A percentile compares a stretch with the other conserved stretches of the same genome.
Conservation (phyloP, 2,329 filamentous ascomycete genomes). For the Sporothrix protearum region DNA sequence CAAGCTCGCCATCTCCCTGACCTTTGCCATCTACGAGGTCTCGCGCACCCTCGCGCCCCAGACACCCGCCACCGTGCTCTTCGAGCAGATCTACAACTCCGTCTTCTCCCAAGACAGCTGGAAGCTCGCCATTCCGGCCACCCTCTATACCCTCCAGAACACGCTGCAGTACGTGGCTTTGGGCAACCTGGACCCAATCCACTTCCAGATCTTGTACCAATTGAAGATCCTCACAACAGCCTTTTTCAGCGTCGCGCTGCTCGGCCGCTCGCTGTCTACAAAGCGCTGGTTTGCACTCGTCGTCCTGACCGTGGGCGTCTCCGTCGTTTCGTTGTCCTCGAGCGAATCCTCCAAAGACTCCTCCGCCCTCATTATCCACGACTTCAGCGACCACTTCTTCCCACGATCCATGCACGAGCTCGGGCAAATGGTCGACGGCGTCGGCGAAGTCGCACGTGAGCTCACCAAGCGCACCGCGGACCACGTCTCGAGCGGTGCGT, state of each 20-base stretch:
- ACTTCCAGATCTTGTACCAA: constrained; percentile 91
- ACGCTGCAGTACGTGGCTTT: constrained; percentile 90
- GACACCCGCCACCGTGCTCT: constrained; percentile 74
- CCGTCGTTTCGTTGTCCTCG: constrained; percentile 76
- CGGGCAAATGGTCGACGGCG: constrained; percentile 57
- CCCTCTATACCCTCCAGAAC: constrained; percentile 87
- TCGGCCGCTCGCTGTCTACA: constrained; percentile 65
- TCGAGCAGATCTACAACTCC: constrained; percentile 71
- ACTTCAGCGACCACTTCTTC: constrained; percentile 65
- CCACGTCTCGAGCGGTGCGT: constrained; percentile 35
- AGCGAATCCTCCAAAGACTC: constrained; percentile 46
- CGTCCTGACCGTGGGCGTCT: constrained; percentile 76
- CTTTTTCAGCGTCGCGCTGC: constrained; percentile 75
- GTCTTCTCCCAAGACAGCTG: constrained; percentile 90
- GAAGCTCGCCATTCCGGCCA: constrained; percentile 87
- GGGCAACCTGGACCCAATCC: constrained; percentile 84
- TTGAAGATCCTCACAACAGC: constrained; percentile 91
- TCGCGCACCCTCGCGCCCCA: constrained; percentile 73
- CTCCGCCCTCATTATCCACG: constrained; percentile 56
- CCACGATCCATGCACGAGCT: constrained; percentile 76
- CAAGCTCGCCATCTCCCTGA: constrained; percentile 81
- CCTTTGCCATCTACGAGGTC: constrained; percentile 82
- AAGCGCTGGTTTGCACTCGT: constrained; percentile 79
- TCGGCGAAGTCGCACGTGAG: constrained; percentile 48
- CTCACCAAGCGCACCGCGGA: constrained; percentile 48